Evolutionary conservation across 2,329 filamentous ascomycete species (phyloP).

Genomic region (Lachnellula arida): DNA sequence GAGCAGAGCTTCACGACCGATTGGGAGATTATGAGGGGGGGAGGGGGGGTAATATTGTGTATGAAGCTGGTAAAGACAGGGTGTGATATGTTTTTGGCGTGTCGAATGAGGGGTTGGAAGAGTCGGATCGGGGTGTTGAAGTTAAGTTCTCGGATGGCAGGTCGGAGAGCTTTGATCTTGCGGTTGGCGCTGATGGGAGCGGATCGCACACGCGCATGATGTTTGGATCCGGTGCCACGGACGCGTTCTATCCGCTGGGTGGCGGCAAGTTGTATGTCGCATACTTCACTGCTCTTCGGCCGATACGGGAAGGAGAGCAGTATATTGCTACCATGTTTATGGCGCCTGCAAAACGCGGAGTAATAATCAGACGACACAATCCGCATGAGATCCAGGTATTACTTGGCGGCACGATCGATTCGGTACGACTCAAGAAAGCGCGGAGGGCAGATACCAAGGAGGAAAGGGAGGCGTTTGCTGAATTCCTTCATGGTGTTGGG

Average conservation of each 20-base stretch:
- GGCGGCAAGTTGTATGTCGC: constrained; percentile 25
- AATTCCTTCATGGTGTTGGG: constrained; percentile 38
- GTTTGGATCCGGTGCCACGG: constrained; percentile 23
- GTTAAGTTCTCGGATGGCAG: constrained; percentile 19
- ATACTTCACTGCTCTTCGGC: constrained; percentile 35
- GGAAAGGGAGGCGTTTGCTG: constrained; percentile 37
- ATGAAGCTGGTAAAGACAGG: constrained; percentile 32
- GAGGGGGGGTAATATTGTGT: constrained; percentile 37
- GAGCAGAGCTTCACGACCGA: constrained; percentile 37
- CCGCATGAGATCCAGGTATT: constrained; percentile 37
- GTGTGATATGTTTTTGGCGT: constrained; percentile 32
- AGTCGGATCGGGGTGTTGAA: constrained; percentile 29
- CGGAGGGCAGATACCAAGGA: constrained; percentile 28
- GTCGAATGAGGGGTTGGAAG: constrained; percentile 21
- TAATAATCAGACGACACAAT: constrained; percentile 40
- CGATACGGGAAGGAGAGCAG: constrained; percentile 32
- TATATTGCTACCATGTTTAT: constrained; percentile 36
- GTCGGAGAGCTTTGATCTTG: constrained; percentile 38
- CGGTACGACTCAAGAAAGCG: constrained; percentile 27
- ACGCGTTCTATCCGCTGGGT: constrained; percentile 21
- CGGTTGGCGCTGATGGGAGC: constrained; percentile 52
- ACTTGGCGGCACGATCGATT: constrained; percentile 28
- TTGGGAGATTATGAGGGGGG: constrained; percentile 42
- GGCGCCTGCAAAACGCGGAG: constrained; percentile 31
- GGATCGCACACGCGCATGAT: constrained; percentile 44